phyloP scores from a whole-genome alignment of 805 yeast species.

The Metschnikowia gelsemii region DNA sequence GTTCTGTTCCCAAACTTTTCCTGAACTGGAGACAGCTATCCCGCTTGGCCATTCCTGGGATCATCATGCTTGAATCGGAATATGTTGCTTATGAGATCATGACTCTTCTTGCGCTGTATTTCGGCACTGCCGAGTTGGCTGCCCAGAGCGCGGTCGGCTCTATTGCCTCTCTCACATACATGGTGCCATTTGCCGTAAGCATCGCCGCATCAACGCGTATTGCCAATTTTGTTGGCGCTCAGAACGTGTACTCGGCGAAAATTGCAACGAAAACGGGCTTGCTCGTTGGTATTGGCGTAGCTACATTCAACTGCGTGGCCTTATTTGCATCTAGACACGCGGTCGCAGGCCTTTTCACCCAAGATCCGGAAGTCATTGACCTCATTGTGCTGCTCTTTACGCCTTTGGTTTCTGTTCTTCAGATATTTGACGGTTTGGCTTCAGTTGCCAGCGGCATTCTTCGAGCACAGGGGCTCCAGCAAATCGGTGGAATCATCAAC shows the following conservation, averaged over 20 bases:
- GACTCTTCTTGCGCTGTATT: constrained; percentile 46
- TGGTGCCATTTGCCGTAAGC: constrained; percentile 48
- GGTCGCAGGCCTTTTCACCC: constrained; percentile 60
- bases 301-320: constrained; percentile 41
- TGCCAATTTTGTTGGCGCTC: constrained; percentile 46
- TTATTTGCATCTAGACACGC: constrained; percentile 46
- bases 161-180: constrained; percentile 44
- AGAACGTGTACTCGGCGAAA: constrained; percentile 38
- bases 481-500: constrained; percentile 68
- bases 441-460: constrained; percentile 71
- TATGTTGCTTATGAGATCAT: constrained; percentile 47
- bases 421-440: constrained; percentile 67
- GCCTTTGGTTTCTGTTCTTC: constrained; percentile 65
- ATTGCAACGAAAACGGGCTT: constrained; percentile 36
- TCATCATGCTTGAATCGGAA: constrained; percentile 46
- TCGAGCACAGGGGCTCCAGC: constrained; percentile 75
- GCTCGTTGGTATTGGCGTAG: constrained; percentile 29
- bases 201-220: constrained; percentile 46
- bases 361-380: constrained; percentile 55
- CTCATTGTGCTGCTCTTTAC: constrained; percentile 52
- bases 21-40: constrained; percentile 37
- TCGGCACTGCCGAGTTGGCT: constrained; percentile 50
- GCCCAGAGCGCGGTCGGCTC: constrained; percentile 53
- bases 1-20: constrained; percentile 36
- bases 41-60: constrained; percentile 45